Evolutionary conservation across 2,329 filamentous ascomycete genomes (phyloP).

Genomic region (Thelonectria rubi): DNA sequence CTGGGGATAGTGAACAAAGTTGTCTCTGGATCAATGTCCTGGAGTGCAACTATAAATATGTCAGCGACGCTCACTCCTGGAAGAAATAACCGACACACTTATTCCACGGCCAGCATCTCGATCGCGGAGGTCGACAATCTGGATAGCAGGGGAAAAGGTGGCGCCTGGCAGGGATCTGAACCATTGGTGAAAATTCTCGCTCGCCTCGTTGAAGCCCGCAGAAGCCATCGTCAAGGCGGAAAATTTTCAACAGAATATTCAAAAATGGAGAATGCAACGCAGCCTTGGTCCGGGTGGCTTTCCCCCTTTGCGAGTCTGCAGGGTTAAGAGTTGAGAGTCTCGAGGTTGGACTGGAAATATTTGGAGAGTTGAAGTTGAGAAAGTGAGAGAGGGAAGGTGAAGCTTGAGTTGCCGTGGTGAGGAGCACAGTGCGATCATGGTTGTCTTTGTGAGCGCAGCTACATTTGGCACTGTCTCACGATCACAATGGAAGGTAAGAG

Average conservation of each 20-base stretch:
- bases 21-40: conserved; percentile 77
- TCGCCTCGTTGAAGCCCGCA: conserved; percentile 53
- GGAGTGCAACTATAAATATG: conserved; percentile 77
- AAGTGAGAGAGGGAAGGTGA: background rate
- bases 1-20: conserved; percentile 84
- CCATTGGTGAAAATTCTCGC: conserved; percentile 61
- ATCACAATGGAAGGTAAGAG: background rate
- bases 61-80: conserved; percentile 14
- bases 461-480: background rate
- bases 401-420: conserved; percentile 12
- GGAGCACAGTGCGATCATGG: background rate
- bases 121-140: conserved; percentile 61
- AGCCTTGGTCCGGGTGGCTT: background rate
- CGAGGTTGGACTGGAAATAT: conserved; percentile 1
- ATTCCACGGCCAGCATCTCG: conserved; percentile 64
- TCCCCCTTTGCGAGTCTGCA: background rate
- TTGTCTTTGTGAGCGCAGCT: background rate
- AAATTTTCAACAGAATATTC: background rate
- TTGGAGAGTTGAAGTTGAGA: conserved; percentile 1
- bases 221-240: conserved; percentile 8
- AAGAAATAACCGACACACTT: conserved; percentile 47
- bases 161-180: conserved; percentile 62
- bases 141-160: conserved; percentile 61
- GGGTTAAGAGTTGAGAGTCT: background rate
- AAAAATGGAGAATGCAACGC: background rate